Percentiles rank a stretch among this genome's conserved stretches.
Evolutionary conservation across 192 early-diverging fungal species (phyloP).

Genomic region (Gamsiella multidivaricata): DNA sequence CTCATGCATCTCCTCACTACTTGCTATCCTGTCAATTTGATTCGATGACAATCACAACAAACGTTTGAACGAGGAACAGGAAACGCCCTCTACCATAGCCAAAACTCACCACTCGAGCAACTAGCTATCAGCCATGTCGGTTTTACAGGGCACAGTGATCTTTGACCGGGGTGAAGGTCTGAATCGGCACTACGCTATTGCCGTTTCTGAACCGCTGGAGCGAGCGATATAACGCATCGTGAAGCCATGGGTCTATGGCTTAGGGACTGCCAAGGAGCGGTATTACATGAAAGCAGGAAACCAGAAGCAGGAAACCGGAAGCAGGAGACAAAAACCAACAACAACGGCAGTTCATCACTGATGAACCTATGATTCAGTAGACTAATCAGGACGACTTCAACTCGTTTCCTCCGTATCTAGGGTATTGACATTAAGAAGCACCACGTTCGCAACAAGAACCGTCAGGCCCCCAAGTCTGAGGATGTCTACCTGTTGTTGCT

Average conservation of each 20-base stretch:
- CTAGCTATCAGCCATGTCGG: too few relatives aligned
- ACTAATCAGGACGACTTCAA: conserved; percentile 17
- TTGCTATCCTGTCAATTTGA: conserved; percentile 1
- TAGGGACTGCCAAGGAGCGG: neutral
- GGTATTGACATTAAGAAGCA: conserved; percentile 99
- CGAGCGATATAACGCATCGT: too few relatives aligned
- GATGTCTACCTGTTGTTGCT: conserved; percentile 98
- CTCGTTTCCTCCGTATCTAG: conserved; percentile 57
- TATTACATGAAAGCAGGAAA: neutral
- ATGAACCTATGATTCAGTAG: conserved; percentile 20
- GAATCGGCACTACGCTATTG: too few relatives aligned
- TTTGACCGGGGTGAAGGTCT: too few relatives aligned
- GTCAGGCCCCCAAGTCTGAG: conserved; percentile 89
- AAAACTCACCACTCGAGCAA: neutral
- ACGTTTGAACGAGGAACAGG: too few relatives aligned
- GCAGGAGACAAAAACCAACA: too few relatives aligned
- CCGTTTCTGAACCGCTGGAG: too few relatives aligned
- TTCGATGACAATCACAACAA: neutral
- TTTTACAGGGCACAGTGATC: too few relatives aligned
- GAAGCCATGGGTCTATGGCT: too few relatives aligned
- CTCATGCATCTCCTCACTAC: too few relatives aligned
- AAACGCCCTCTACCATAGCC: too few relatives aligned
- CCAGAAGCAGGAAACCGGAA: too few relatives aligned
- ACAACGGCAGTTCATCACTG: neutral
- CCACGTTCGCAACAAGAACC: conserved; percentile 95